Evolutionary conservation across 768 basidiomycete genomes (phyloP).

Genomic region (Leucocoprinus birnbaumii): DNA sequence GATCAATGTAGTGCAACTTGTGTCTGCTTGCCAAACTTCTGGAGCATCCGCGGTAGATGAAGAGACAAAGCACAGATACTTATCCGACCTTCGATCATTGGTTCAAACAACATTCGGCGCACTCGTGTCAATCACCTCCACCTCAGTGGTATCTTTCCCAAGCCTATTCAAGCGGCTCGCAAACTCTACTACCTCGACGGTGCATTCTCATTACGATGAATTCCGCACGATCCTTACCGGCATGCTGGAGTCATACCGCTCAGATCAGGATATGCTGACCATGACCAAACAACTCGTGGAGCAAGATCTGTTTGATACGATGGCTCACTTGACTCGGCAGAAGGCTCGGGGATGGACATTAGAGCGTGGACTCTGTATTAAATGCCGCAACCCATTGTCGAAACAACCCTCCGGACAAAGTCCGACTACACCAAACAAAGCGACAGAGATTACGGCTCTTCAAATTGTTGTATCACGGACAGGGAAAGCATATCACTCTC

Average conservation of each 20-base stretch:
- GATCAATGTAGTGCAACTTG: slow-evolving; percentile 71
- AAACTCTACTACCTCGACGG: slow-evolving; percentile 59
- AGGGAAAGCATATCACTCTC: slow-evolving; percentile 56
- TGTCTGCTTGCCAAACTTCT: slow-evolving; percentile 42
- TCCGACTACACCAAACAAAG: background rate
- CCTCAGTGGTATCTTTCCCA: slow-evolving; percentile 84
- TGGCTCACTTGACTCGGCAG: slow-evolving; percentile 58
- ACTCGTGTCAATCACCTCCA: slow-evolving; percentile 81
- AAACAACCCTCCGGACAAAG: background rate
- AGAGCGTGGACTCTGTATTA: slow-evolving; percentile 42
- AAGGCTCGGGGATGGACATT: slow-evolving; percentile 63
- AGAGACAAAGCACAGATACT: slow-evolving; percentile 13
- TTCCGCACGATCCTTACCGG: slow-evolving; percentile 87
- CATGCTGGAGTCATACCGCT: slow-evolving; percentile 94
- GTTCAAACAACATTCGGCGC: slow-evolving; percentile 84
- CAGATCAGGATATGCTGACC: slow-evolving; percentile 85
- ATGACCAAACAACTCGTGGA: slow-evolving; percentile 83
- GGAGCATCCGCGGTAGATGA: background rate
- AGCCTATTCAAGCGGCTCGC: slow-evolving; percentile 90
- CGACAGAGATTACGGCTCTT: slow-evolving; percentile 17
- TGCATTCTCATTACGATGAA: slow-evolving; percentile 79
- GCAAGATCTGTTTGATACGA: slow-evolving; percentile 75
- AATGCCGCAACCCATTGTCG: slow-evolving; percentile 48
- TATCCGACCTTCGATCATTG: slow-evolving; percentile 62
- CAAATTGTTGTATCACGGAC: slow-evolving; percentile 52